phyloP scores from a whole-genome alignment of 2,329 filamentous ascomycete species.

The Venturia nashicola region DNA sequence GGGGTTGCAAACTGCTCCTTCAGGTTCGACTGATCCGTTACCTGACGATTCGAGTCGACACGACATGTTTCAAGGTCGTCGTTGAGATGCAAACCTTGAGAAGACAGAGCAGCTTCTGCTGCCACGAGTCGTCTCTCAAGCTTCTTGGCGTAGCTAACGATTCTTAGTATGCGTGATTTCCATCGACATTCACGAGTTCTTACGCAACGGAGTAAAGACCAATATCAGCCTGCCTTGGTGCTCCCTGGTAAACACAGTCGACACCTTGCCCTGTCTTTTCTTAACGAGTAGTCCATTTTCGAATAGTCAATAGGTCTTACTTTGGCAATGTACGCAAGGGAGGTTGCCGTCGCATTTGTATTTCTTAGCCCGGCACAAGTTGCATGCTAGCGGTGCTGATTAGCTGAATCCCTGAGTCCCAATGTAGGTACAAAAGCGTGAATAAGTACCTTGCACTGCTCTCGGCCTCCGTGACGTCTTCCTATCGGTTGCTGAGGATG shows the following conservation, averaged over 20 bases:
- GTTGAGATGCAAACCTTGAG: neutral
- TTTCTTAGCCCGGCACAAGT: slow-evolving; percentile 35
- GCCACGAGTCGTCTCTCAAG: slow-evolving; percentile 3
- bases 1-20: neutral
- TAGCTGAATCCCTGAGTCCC: slow-evolving; percentile 9
- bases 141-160: neutral
- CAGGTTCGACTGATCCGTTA: neutral
- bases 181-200: neutral
- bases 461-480: neutral
- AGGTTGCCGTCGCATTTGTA: slow-evolving; percentile 36
- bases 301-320: slow-evolving; percentile 17
- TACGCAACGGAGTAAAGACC: slow-evolving; percentile 6
- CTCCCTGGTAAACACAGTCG: slow-evolving; percentile 12
- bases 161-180: neutral
- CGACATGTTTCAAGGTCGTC: neutral
- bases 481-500: neutral
- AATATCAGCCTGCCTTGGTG: neutral
- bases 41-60: neutral
- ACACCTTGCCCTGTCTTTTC: slow-evolving; percentile 6
- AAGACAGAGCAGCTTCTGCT: slow-evolving; percentile 1
- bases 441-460: neutral
- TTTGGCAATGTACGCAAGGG: slow-evolving; percentile 33
- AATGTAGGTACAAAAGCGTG: too few species aligned
- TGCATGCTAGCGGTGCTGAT: slow-evolving; percentile 35
- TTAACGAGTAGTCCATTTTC: neutral